Conservation (phyloP, 1,139 yeast species). For the Petasospora rhodanensis region DNA sequence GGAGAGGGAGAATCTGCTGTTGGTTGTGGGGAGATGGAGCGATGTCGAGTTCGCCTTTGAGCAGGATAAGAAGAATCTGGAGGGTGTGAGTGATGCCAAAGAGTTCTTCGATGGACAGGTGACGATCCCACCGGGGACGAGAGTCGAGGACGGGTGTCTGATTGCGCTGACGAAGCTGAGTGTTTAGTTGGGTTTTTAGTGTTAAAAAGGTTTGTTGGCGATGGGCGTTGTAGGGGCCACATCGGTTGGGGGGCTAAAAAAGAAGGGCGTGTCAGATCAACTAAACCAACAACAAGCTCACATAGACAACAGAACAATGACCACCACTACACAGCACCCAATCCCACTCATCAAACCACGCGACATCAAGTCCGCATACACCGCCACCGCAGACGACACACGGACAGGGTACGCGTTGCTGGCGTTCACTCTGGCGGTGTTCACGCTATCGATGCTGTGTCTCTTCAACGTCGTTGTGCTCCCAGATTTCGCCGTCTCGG, state of each 20-base stretch:
- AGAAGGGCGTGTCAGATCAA: too few relatives aligned
- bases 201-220: constrained; percentile 44
- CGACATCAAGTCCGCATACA: not conserved
- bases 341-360: constrained; percentile 11
- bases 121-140: constrained; percentile 48
- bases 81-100: constrained; percentile 48
- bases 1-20: constrained; percentile 36
- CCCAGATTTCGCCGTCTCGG: constrained; percentile 11
- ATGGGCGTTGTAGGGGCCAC: too few relatives aligned
- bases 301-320: too few relatives aligned
- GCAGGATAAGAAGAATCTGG: constrained; percentile 42
- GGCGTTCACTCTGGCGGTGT: constrained; percentile 8
- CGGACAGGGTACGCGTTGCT: constrained; percentile 13
- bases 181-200: constrained; percentile 16
- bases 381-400: not conserved
- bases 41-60: constrained; percentile 51
- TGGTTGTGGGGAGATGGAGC: constrained; percentile 61
- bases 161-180: constrained; percentile 49
- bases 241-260: too few relatives aligned
- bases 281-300: too few relatives aligned
- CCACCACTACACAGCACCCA: too few relatives aligned
- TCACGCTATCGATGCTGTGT: constrained; percentile 10
- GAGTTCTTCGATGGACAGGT: constrained; percentile 69
- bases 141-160: constrained; percentile 68
- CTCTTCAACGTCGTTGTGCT: constrained; percentile 12